A percentile compares a stretch with the other conserved stretches of the same genome.
phyloP scores from a whole-genome alignment of 1,139 yeast species.

The Spencermartinsiella ligniputridi region DNA sequence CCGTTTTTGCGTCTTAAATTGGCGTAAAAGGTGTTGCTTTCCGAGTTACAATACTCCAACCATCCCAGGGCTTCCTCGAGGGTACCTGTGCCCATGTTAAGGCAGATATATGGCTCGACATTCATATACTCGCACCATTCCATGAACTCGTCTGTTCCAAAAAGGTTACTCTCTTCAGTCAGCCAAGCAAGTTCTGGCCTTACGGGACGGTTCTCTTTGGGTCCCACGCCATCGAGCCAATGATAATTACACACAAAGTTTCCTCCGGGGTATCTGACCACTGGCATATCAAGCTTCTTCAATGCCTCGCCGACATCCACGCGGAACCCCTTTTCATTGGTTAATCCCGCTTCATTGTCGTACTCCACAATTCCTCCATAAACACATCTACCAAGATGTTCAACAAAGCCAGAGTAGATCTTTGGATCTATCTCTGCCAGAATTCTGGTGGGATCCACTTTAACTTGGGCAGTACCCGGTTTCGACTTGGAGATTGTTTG shows the following conservation, averaged over 20 bases:
- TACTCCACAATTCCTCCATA: constrained; percentile 37
- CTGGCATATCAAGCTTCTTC: constrained; percentile 33
- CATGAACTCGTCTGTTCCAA: constrained; percentile 37
- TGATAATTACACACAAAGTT: constrained; percentile 36
- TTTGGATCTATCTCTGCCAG: constrained; percentile 28
- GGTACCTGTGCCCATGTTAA: constrained; percentile 38
- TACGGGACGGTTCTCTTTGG: constrained; percentile 30
- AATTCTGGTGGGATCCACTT: constrained; percentile 25
- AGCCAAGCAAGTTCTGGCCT: constrained; percentile 37
- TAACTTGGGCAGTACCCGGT: constrained; percentile 7
- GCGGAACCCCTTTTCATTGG: constrained; percentile 31
- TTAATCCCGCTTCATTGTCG: constrained; percentile 19
- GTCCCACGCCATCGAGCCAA: constrained; percentile 37
- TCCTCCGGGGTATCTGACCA: constrained; percentile 38
- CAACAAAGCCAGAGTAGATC: constrained; percentile 35
- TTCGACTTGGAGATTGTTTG: not conserved
- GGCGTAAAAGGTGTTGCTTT: constrained; percentile 33
- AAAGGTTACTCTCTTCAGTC: constrained; percentile 32
- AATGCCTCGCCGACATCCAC: constrained; percentile 33
- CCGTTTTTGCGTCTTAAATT: constrained; percentile 33
- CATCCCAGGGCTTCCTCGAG: constrained; percentile 36
- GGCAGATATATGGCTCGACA: constrained; percentile 34
- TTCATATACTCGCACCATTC: constrained; percentile 33
- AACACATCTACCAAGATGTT: constrained; percentile 36
- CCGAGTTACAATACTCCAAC: constrained; percentile 36